Evolutionary conservation across 1,284 basidiomycete genomes (phyloP).

Genomic region (Trametes hirsuta): DNA sequence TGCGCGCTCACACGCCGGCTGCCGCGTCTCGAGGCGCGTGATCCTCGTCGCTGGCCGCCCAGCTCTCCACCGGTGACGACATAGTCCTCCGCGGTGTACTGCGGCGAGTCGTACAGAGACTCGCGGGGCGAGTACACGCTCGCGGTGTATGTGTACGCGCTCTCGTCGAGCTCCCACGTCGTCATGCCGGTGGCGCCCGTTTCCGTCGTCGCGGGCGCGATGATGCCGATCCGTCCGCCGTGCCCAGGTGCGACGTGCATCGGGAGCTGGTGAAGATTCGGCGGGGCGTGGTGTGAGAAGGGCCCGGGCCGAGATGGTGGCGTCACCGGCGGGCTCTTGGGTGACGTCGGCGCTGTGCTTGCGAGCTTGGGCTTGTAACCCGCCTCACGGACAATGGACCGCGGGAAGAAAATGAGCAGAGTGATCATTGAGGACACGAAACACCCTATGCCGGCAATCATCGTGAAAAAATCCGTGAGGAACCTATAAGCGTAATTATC

Average conservation of each 20-base stretch:
- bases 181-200: slow-evolving; percentile 13
- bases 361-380: slow-evolving; percentile 49
- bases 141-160: slow-evolving; percentile 19
- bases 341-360: slow-evolving; percentile 28
- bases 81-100: slow-evolving; percentile 14
- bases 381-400: slow-evolving; percentile 63
- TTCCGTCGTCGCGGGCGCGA: slow-evolving; percentile 3
- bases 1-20: slow-evolving; percentile 14
- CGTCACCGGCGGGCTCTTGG: slow-evolving; percentile 27
- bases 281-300: slow-evolving; percentile 4
- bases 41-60: slow-evolving; percentile 4
- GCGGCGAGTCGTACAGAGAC: slow-evolving; percentile 19
- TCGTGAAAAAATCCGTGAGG: slow-evolving; percentile 60
- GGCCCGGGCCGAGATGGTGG: slow-evolving; percentile 22
- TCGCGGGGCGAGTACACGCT: slow-evolving; percentile 21
- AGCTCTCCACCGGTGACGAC: not conserved
- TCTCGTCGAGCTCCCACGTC: slow-evolving; percentile 19
- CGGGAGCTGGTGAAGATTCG: slow-evolving; percentile 8
- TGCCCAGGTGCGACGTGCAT: slow-evolving; percentile 1
- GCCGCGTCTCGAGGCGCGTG: slow-evolving; percentile 2
- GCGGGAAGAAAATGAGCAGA: slow-evolving; percentile 78
- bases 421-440: slow-evolving; percentile 77
- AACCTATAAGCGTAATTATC: slow-evolving; percentile 2
- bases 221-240: not conserved
- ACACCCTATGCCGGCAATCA: slow-evolving; percentile 70